Evolutionary conservation across 164 flowering plant genomes (phyloP), one percentile per base, ranked within the genome.

Genomic region (Warburgia ugandensis): DNA sequence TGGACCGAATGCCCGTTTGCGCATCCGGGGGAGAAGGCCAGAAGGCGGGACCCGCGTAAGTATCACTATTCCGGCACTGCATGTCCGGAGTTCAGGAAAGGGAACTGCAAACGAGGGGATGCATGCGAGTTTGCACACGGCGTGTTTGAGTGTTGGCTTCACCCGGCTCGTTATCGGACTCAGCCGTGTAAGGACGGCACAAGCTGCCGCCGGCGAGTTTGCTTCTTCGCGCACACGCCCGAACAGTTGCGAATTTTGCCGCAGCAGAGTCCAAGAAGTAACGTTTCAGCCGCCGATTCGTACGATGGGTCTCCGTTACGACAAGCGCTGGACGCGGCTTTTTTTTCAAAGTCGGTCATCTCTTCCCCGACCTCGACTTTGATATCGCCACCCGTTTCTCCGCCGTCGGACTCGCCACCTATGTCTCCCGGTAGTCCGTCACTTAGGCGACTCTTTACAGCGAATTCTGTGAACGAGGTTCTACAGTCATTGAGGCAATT

Each of bases 1-100:
- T 86, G 92, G 96, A 86, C 96, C 0, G 96, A 86, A 73, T 86
- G 91, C 50, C 95, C 91, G 37, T 86, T 75, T 66, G 95, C 87
- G 7, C 88, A 81, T 49, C 83, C 96, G 1, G 97, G 97, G 0
- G 97, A 89, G 77, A 89, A 89, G 60, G 97, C 97, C 0, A 70
- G 95, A 16, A 65, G 95, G 16, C 57, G 97, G 5, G 97, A 89
- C 53, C 97, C 97, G 13, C 58, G 94, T 21, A 74, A 73, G 78
- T 78, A 50, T 46, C 80, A 68, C 51, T 89, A 89, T 51, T 78
- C 94, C 11, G 92, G 95, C 3, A 67, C 89, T 2, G 84, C 97
- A 0, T 86, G 97, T 50, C 80, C 95, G 8, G 95, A 89, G 4
- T 86, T 80, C 33, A 66, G 95, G 0, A 89, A 80, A 45, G 97